Base-by-base conservation (phyloP, 2,329 filamentous ascomycete genomes). In the Verticillium dahliae region DNA sequence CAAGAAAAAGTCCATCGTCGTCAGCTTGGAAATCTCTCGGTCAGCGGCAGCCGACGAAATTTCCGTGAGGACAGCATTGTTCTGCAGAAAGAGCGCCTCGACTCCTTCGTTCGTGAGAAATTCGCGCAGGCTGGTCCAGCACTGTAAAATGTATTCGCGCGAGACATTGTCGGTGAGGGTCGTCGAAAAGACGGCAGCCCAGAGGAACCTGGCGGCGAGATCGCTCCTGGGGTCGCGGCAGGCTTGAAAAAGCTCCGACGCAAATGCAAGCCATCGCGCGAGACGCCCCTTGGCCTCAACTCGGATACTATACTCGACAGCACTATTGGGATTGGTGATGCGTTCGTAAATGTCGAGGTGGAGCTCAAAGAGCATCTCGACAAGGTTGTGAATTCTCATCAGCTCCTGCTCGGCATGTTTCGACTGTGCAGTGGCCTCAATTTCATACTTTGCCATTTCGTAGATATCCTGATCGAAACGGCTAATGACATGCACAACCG, bases 1-100 rank as follows among this genome's bases (percentile, higher is more conserved):
- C 58, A 92, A 82, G 74, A 99, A 98, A 73, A 98, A 98, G 70
- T 97, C 94, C 85, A 96, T 95, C 0, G 94, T 98, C 14, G 91
- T 97, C 38, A 98, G 82, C 69, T 93, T 92, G 13, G 91, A 94
- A 33, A 97, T 89, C 71, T 99, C 94, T 60, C 92, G 88, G 65
- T 98, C 93, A 7, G 95, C 88, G 0, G 92, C 91, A n/a, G 84
- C 82, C 2, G 86, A 77, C 0, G 94, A 97, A 58, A 99, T 84
- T 65, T 95, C 90, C 0, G 92, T 86, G 88, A 99, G 96, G 22
- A 93, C 84, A 1, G 86, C 84, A 70, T 97, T 98, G 73, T 99
- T 98, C 4, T 89, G 85, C 0, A 98, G 79, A 38, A 81, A 78
- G 13, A 90, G 84, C 0, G 79, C 75, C 3, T 75, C 67, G 1